Evolutionary conservation across 768 basidiomycete genomes (phyloP), one percentile per base, ranked within the genome.

Genomic region (Xanthoconium stramineum): DNA sequence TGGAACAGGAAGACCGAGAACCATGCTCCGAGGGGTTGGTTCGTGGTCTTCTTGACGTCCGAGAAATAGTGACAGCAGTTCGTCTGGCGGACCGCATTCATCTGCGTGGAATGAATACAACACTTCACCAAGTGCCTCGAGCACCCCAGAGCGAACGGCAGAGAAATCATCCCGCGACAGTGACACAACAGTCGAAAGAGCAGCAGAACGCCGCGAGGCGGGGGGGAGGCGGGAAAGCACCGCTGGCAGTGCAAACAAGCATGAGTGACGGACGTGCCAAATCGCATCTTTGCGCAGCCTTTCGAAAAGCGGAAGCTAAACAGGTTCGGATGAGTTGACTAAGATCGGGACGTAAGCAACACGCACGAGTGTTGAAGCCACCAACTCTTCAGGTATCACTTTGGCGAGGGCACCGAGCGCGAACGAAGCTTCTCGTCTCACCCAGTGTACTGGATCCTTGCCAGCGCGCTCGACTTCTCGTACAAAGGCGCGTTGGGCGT

Each of bases 41-140:
- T 60, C 24, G 24, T 24, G 61, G 50, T 79, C 76, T 46, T 81
- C 77, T 53, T 79, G 75, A 32, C 71, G 67, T 28, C 89, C 92
- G 37, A 94, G 75, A 72, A 94, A 98, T 47, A 94, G 77, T 19
- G 80, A 76, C 8, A 97, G 64, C 3, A 97, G 79, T 65, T 90
- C 83, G 24, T 76, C 67, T 4, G 95, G 95, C 11, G 90, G 89
- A 1, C 88, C 89, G 20, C 60, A 65, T 19, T 70, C 72, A 4
- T 80, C 80, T 50, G 83, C 78, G 53, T 82, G 78, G 70, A 98
- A 98, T 13, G 90, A 83, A 68, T 89, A 84, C 53, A 97, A 80
- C 36, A 96, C 85, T 71, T 97, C 94, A 3, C 94, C 95, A 6
- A 97, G 79, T 20, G 91, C 81, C 67, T 97, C 94, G 33, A 96